phyloP scores from a whole-genome alignment of 805 yeast species.

The Lipomyces sp. region DNA sequence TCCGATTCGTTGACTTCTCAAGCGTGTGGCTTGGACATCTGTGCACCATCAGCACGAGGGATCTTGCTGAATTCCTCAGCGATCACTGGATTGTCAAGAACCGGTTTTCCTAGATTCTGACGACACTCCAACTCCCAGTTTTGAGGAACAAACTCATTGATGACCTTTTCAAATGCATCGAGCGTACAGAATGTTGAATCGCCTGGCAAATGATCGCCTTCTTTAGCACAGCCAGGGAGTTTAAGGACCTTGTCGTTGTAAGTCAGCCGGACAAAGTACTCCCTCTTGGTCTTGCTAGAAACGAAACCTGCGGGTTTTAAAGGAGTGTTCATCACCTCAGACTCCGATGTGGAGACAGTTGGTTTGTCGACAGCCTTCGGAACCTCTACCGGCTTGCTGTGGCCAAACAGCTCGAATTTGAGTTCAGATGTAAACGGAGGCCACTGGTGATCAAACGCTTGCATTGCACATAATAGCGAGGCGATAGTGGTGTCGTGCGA shows the following conservation, averaged over 20 bases:
- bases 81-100: constrained; percentile 26
- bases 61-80: constrained; percentile 16
- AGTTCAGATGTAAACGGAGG: constrained; percentile 39
- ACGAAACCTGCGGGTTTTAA: not conserved
- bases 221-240: constrained; percentile 33
- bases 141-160: constrained; percentile 22
- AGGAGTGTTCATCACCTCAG: constrained; percentile 5
- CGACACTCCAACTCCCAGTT: constrained; percentile 33
- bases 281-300: constrained; percentile 11
- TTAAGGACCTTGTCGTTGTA: constrained; percentile 33
- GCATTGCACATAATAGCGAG: constrained; percentile 34
- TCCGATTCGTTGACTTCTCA: not conserved
- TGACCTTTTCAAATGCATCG: constrained; percentile 21
- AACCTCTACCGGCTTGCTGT: constrained; percentile 1
- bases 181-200: constrained; percentile 29
- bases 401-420: constrained; percentile 34
- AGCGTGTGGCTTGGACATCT: constrained; percentile 27
- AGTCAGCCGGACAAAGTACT: constrained; percentile 34
- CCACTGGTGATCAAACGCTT: constrained; percentile 35
- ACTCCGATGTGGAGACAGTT: constrained; percentile 2
- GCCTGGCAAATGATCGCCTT: constrained; percentile 23
- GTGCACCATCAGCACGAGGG: constrained; percentile 9
- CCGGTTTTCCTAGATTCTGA: constrained; percentile 28
- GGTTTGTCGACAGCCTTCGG: not conserved
- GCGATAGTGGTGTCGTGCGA: constrained; percentile 39